These are phyloP conservation scores for Mycena venus DNA, from an alignment of 768 basidiomycete species.

Conservation along the genomic window DNA sequence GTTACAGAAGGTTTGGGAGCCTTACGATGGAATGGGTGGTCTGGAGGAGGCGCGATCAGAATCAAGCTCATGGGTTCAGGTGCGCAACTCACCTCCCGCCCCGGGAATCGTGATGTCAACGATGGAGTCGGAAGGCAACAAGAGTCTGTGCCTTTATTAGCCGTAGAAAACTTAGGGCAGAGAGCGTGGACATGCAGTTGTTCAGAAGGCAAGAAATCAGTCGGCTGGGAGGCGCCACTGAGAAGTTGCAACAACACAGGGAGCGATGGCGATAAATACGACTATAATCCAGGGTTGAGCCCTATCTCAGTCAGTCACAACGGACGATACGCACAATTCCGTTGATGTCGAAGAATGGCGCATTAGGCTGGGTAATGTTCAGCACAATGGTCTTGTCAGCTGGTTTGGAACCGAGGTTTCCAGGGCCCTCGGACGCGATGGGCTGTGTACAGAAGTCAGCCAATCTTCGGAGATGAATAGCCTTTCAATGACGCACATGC, in stretches of 20 bases:
- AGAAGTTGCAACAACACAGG: neutral
- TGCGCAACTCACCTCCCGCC: neutral
- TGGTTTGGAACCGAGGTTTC: constrained; percentile 29
- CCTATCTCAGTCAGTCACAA: neutral
- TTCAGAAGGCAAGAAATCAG: neutral
- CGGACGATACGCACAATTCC: neutral
- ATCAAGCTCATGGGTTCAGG: neutral
- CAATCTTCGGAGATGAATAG: neutral
- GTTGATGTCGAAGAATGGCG: constrained; percentile 29
- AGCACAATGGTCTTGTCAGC: constrained; percentile 22
- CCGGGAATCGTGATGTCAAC: constrained; percentile 22
- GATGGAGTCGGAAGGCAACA: constrained; percentile 14
- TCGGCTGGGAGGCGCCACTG: constrained; percentile 1
- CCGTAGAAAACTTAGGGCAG: neutral
- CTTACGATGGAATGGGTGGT: constrained; percentile 13
- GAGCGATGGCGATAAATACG: neutral
- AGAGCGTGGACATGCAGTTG: neutral
- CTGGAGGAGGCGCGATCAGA: neutral
- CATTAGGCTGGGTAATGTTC: constrained; percentile 32
- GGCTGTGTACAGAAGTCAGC: constrained; percentile 7
- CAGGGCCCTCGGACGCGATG: constrained; percentile 23
- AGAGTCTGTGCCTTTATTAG: neutral
- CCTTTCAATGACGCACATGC: constrained; percentile 38
- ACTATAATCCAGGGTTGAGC: neutral
- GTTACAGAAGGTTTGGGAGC: neutral